Conservation (phyloP, 305 asterid genomes). For the Plantago lanceolata region DNA sequence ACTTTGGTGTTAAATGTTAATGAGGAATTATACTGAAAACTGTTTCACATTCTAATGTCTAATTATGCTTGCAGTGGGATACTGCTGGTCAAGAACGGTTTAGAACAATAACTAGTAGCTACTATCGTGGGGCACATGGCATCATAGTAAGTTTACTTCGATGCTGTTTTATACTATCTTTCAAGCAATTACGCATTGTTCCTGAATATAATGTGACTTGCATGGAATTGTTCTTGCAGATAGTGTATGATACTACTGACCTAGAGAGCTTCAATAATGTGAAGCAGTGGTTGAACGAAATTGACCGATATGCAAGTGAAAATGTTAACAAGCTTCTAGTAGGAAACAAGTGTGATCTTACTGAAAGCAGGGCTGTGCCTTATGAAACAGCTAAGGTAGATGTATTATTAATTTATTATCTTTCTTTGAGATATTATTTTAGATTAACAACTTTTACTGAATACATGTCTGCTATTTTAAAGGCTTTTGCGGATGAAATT, state of each 20-base stretch:
- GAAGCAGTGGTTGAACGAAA: slow-evolving; percentile 63
- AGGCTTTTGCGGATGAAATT: slow-evolving; percentile 54
- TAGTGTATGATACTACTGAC: slow-evolving; percentile 56
- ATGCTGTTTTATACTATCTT: slow-evolving; percentile 16
- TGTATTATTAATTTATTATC: slow-evolving; percentile 3
- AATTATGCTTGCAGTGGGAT: slow-evolving; percentile 59
- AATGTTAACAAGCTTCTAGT: slow-evolving; percentile 57
- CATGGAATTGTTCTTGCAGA: slow-evolving; percentile 33
- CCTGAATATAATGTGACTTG: slow-evolving; percentile 17
- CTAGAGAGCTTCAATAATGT: slow-evolving; percentile 58
- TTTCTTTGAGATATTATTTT: not conserved
- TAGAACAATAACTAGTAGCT: slow-evolving; percentile 92
- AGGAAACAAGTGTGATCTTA: slow-evolving; percentile 56
- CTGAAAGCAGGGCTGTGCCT: slow-evolving; percentile 51
- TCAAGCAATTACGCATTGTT: slow-evolving; percentile 13
- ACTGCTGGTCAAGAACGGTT: slow-evolving; percentile 97
- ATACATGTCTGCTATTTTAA: slow-evolving; percentile 2
- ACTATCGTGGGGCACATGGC: slow-evolving; percentile 96
- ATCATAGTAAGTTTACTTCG: slow-evolving; percentile 58
- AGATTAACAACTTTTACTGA: slow-evolving; percentile 12
- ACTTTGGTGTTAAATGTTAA: too few relatives aligned
- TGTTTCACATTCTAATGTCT: slow-evolving; percentile 1
- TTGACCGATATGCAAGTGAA: slow-evolving; percentile 58
- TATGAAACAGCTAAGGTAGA: slow-evolving; percentile 53
- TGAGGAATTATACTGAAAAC: too few relatives aligned